These are phyloP conservation scores for Skeletonema costatum DNA, from an alignment of 108 stramenopile species.

Conservation along the genomic window DNA sequence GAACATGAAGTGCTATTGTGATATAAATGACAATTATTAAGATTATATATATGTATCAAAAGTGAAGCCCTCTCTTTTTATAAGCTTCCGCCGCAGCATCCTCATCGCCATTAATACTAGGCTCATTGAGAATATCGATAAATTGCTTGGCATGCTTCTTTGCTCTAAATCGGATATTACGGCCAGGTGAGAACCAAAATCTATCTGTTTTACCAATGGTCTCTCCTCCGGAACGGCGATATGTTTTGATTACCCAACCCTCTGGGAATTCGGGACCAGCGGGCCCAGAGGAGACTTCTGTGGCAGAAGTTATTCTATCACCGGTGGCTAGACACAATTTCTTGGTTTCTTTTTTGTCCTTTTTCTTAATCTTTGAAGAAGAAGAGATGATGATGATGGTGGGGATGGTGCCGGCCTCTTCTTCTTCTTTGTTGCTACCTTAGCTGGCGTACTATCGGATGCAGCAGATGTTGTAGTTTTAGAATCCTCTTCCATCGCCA, in stretches of 20 bases:
- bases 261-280: slow-evolving; percentile 45
- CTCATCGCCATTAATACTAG: slow-evolving; percentile 40
- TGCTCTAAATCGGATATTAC: slow-evolving; percentile 47
- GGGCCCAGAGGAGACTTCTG: slow-evolving; percentile 43
- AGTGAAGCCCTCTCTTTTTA: slow-evolving; percentile 41
- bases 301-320: slow-evolving; percentile 44
- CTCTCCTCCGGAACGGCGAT: slow-evolving; percentile 48
- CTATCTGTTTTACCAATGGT: slow-evolving; percentile 53
- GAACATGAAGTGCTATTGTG: background rate
- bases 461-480: slow-evolving; percentile 4
- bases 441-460: background rate
- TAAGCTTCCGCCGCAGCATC: slow-evolving; percentile 41
- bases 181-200: slow-evolving; percentile 51
- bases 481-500: slow-evolving; percentile 12
- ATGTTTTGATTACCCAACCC: slow-evolving; percentile 50
- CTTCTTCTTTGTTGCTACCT: background rate
- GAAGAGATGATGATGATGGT: slow-evolving; percentile 5
- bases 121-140: slow-evolving; percentile 40
- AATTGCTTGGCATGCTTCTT: slow-evolving; percentile 51
- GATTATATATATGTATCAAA: slow-evolving; percentile 14
- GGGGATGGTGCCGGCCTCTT: background rate
- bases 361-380: slow-evolving; percentile 3
- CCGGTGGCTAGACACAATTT: slow-evolving; percentile 34
- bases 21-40: slow-evolving; percentile 1
- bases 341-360: slow-evolving; percentile 20